Base-by-base conservation (phyloP, 257 asterid genomes). In the Penstemon barbatus region DNA sequence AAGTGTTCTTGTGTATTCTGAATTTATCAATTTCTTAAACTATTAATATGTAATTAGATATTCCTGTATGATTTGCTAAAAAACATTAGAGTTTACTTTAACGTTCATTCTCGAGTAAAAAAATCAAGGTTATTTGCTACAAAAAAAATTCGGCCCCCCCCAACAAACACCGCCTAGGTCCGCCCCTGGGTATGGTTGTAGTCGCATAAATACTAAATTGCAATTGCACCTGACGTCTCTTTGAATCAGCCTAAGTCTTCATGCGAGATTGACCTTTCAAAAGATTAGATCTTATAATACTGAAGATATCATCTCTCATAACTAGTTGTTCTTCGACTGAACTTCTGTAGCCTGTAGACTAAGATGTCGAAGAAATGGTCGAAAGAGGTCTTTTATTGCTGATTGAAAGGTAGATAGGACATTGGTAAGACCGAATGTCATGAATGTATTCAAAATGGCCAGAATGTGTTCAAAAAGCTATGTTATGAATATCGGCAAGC, bases 331-430 rank as follows among this genome's bases (percentile, higher is more conserved):
- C 25, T 19, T n/a, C n/a, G n/a, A n/a, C n/a, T n/a, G n/a, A n/a
- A n/a, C n/a, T n/a, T n/a, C n/a, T n/a, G n/a, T n/a, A n/a, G n/a
- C n/a, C n/a, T n/a, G n/a, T n/a, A n/a, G 6, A 71, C 15, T 4
- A 61, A n/a, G 0, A 62, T 71, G 25, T 0, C 69, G 19, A 0
- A 61, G 39, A 9, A 36, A 51, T 0, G 13, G 25, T 0, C 42
- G 6, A n/a, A 68, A 68, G 1, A 68, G 5, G 5, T 12, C 6
- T 8, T 56, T 68, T 57, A 68, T 56, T 5, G 57, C 37, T 1
- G 65, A 40, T 56, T 68, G 72, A 6, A 68, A 68, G 3, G 57
- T 68, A 7, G 72, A 68, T 0, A 56, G 72, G 0, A 46, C 65
- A 0, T 56, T 68, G 1, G 64, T 1, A 0, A 68, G 36, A 3